Evolutionary conservation across 257 asterid genomes (phyloP).

Genomic region (Scutellaria barbata): DNA sequence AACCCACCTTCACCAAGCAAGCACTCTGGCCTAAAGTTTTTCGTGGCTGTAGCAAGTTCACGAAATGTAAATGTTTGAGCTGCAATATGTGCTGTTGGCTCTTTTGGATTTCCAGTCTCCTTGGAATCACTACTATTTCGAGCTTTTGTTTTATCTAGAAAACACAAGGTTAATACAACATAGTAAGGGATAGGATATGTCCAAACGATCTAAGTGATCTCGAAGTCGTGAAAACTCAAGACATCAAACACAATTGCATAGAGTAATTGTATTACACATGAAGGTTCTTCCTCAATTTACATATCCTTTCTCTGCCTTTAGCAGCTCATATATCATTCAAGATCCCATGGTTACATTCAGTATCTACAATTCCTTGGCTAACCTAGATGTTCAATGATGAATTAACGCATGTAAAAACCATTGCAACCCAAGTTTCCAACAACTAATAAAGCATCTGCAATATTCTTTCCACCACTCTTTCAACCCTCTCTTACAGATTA

Average conservation of each 20-base stretch:
- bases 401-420: neutral
- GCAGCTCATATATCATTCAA: neutral
- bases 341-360: constrained; percentile 5
- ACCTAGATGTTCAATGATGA: neutral
- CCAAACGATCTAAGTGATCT: neutral
- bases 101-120: constrained; percentile 64
- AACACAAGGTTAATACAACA: constrained; percentile 14
- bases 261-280: neutral
- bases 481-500: constrained; percentile 13
- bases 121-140: constrained; percentile 63
- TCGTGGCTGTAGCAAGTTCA: constrained; percentile 95
- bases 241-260: neutral
- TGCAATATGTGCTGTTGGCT: constrained; percentile 79
- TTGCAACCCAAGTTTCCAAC: neutral
- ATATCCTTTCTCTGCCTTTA: constrained; percentile 4
- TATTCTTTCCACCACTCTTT: constrained; percentile 17
- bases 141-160: constrained; percentile 68
- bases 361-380: neutral
- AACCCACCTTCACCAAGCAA: constrained; percentile 99
- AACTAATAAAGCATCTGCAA: constrained; percentile 11
- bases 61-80: constrained; percentile 98
- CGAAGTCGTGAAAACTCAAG: constrained; percentile 16
- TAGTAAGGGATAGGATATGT: neutral
- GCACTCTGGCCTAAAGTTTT: constrained; percentile 82
- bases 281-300: neutral